These are phyloP conservation scores for Verticillium alfalfae DNA, from an alignment of 2,329 filamentous ascomycete species.

Conservation along the genomic window DNA sequence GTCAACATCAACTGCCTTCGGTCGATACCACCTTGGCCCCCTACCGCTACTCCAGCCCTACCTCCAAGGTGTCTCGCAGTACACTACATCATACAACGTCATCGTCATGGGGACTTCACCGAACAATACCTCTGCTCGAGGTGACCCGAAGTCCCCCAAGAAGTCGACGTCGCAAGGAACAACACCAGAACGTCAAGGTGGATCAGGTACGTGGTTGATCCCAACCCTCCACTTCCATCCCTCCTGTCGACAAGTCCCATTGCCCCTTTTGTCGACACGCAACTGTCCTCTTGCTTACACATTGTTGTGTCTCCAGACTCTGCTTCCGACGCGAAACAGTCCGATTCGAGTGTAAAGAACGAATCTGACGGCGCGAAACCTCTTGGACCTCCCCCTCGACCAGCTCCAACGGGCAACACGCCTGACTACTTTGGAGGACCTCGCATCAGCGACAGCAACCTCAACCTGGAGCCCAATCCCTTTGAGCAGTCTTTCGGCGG, in stretches of 20 bases:
- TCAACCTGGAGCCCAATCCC: slow-evolving; percentile 85
- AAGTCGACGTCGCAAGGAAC: slow-evolving; percentile 26
- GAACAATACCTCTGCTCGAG: slow-evolving; percentile 29
- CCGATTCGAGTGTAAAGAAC: slow-evolving; percentile 42
- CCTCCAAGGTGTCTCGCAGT: slow-evolving; percentile 10
- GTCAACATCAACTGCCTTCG: slow-evolving; percentile 12
- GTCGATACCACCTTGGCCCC: slow-evolving; percentile 10
- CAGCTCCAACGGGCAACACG: slow-evolving; percentile 48
- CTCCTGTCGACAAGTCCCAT: slow-evolving; percentile 4
- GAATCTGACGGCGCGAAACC: slow-evolving; percentile 59
- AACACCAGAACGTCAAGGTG: slow-evolving; percentile 37
- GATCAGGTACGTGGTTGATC: slow-evolving; percentile 14
- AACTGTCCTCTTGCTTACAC: slow-evolving; percentile 12
- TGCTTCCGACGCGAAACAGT: slow-evolving; percentile 42
- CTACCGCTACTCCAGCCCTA: slow-evolving; percentile 18
- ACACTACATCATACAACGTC: slow-evolving; percentile 34
- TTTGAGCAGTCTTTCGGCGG: slow-evolving; percentile 90
- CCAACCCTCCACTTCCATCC: slow-evolving; percentile 8
- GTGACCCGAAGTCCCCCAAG: slow-evolving; percentile 44
- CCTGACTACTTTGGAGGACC: slow-evolving; percentile 66
- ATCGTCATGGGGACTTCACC: slow-evolving; percentile 42
- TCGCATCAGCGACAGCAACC: slow-evolving; percentile 34
- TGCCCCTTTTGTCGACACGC: not conserved
- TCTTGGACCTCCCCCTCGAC: slow-evolving; percentile 66
- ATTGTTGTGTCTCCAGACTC: slow-evolving; percentile 25